phyloP scores from a whole-genome alignment of 2,329 filamentous ascomycete genomes.

The Ceratocystis colombiana region DNA sequence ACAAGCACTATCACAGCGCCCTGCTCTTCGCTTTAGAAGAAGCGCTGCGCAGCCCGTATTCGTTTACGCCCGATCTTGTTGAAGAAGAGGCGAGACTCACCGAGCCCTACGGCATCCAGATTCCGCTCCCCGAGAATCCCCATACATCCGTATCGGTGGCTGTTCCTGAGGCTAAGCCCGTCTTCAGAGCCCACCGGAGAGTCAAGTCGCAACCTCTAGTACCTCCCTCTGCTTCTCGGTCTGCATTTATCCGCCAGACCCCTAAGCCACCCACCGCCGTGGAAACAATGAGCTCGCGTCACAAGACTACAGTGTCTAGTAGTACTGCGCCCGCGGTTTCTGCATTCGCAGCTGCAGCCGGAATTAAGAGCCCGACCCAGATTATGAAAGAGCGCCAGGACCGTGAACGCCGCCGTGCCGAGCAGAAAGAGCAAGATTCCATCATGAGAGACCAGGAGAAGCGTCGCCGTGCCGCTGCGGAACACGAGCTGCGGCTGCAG shows the following conservation, averaged over 20 bases:
- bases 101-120: constrained; percentile 58
- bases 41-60: constrained; percentile 69
- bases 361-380: constrained; percentile 74
- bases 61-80: constrained; percentile 70
- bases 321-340: constrained; percentile 20
- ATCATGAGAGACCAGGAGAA: constrained; percentile 39
- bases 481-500: constrained; percentile 45
- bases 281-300: constrained; percentile 21
- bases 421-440: constrained; percentile 57
- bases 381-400: constrained; percentile 75
- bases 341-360: constrained; percentile 36
- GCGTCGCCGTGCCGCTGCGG: constrained; percentile 43
- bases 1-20: constrained; percentile 73
- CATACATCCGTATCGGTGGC: constrained; percentile 38
- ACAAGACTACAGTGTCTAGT: constrained; percentile 20
- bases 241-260: constrained; percentile 7
- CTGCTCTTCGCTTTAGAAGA: constrained; percentile 90
- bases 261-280: background rate
- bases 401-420: constrained; percentile 62
- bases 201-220: constrained; percentile 21
- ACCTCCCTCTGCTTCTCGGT: constrained; percentile 18
- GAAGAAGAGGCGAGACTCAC: constrained; percentile 93
- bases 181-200: constrained; percentile 19
- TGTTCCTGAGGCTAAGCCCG: constrained; percentile 34
- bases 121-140: constrained; percentile 35